Percentiles rank a stretch among this genome's conserved stretches.
Evolutionary conservation across 2,329 filamentous ascomycete genomes (phyloP).

Genomic region (Fusarium graminum): DNA sequence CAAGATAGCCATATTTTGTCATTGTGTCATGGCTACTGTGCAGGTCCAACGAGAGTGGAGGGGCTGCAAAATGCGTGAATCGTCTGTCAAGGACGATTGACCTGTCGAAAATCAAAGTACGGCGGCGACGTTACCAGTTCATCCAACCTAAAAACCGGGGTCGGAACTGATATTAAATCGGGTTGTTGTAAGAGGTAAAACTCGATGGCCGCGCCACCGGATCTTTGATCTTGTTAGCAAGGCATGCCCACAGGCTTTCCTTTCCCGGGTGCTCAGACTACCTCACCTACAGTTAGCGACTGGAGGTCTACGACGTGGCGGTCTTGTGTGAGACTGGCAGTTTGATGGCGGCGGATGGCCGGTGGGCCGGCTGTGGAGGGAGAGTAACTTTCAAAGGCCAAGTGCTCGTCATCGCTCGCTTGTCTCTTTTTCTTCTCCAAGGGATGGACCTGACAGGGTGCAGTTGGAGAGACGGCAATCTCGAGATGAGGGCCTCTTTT

Average conservation of each 20-base stretch:
- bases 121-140: neutral
- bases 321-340: conserved; percentile 20
- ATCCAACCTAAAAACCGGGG: neutral
- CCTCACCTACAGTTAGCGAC: conserved; percentile 17
- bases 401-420: conserved; percentile 18
- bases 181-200: conserved; percentile 32
- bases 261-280: too few species aligned
- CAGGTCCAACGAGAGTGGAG: neutral
- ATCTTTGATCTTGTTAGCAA: conserved; percentile 20
- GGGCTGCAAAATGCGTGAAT: neutral
- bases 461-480: conserved; percentile 11
- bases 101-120: neutral
- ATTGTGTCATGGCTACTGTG: conserved; percentile 41
- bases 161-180: conserved; percentile 8
- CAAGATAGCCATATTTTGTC: conserved; percentile 37
- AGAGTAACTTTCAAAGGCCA: conserved; percentile 11
- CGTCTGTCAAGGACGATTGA: neutral
- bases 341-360: conserved; percentile 19
- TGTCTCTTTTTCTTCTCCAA: conserved; percentile 3
- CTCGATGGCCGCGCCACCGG: conserved; percentile 11
- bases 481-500: neutral
- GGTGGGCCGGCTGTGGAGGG: conserved; percentile 27
- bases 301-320: conserved; percentile 36
- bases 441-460: conserved; percentile 1
- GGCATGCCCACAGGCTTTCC: conserved; percentile 17